Evolutionary conservation across 2,329 filamentous ascomycete genomes (phyloP).

Genomic region (Penicillium sumatraense): DNA sequence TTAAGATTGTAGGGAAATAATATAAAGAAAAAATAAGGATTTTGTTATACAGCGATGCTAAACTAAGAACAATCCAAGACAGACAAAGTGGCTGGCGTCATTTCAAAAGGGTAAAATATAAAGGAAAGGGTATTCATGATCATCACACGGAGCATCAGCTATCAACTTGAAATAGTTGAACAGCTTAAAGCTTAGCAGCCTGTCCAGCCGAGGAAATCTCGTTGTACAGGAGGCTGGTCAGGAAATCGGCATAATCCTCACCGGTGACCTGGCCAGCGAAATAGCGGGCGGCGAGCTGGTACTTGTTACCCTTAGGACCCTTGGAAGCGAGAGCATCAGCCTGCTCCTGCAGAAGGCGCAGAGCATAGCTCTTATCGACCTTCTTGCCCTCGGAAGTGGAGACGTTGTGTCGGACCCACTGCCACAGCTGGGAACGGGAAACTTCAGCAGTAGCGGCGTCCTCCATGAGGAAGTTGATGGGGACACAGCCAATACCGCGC

Average conservation of each 20-base stretch:
- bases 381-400: conserved; percentile 85
- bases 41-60: conserved; percentile 30
- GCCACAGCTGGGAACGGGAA: conserved; percentile 91
- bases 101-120: conserved; percentile 5
- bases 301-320: conserved; percentile 89
- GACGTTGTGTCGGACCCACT: conserved; percentile 80
- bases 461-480: conserved; percentile 98
- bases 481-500: conserved; percentile 90
- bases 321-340: conserved; percentile 74
- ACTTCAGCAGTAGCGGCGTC: conserved; percentile 97
- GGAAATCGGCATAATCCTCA: conserved; percentile 96
- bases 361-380: conserved; percentile 89
- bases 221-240: conserved; percentile 81
- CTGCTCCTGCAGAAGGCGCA: conserved; percentile 85
- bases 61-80: not conserved
- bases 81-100: not conserved
- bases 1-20: not conserved
- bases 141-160: conserved; percentile 21
- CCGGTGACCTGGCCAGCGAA: conserved; percentile 92
- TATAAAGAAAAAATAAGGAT: not conserved
- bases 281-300: conserved; percentile 85
- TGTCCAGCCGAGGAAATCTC: conserved; percentile 63
- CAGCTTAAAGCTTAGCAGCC: conserved; percentile 66
- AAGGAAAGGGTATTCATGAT: conserved; percentile 35
- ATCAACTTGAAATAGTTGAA: too few relatives aligned